Conservation (phyloP, 176 grass and related monocot species). For the Phoenix dactylifera region DNA sequence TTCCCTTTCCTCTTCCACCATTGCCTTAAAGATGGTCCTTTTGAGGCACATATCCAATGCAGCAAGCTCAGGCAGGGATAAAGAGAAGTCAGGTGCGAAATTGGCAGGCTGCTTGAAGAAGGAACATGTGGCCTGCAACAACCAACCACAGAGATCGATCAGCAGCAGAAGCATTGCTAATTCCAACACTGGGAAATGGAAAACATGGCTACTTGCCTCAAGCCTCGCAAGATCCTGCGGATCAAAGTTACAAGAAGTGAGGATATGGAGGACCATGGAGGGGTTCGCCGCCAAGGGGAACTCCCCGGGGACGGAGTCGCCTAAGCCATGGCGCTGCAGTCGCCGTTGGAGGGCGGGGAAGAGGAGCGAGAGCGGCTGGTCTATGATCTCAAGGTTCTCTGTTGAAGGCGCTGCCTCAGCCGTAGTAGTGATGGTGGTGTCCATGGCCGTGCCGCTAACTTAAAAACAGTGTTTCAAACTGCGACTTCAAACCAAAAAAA, state of each 20-base stretch:
- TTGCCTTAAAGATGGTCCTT: constrained; percentile 65
- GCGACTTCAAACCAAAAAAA: too few species aligned
- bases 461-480: not conserved
- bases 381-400: constrained; percentile 46
- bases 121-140: constrained; percentile 62
- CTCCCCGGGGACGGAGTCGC: constrained; percentile 50
- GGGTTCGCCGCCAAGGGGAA: constrained; percentile 76
- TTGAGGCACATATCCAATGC: constrained; percentile 82
- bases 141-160: constrained; percentile 39
- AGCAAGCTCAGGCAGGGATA: constrained; percentile 71
- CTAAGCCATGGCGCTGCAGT: constrained; percentile 48
- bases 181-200: constrained; percentile 36
- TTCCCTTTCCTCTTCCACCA: constrained; percentile 43
- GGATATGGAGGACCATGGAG: constrained; percentile 74
- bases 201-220: constrained; percentile 58
- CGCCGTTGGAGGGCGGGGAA: constrained; percentile 56
- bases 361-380: constrained; percentile 53
- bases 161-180: constrained; percentile 41
- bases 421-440: constrained; percentile 40
- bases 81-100: constrained; percentile 59
- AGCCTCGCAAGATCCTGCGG: constrained; percentile 72
- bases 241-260: constrained; percentile 54
- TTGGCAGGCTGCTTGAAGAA: constrained; percentile 89
- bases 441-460: constrained; percentile 33
- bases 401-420: constrained; percentile 45